Evolutionary conservation across 2,329 filamentous ascomycete genomes (phyloP), one percentile per base, ranked within the genome.

Genomic region (Phyllosticta paracitricarpa): DNA sequence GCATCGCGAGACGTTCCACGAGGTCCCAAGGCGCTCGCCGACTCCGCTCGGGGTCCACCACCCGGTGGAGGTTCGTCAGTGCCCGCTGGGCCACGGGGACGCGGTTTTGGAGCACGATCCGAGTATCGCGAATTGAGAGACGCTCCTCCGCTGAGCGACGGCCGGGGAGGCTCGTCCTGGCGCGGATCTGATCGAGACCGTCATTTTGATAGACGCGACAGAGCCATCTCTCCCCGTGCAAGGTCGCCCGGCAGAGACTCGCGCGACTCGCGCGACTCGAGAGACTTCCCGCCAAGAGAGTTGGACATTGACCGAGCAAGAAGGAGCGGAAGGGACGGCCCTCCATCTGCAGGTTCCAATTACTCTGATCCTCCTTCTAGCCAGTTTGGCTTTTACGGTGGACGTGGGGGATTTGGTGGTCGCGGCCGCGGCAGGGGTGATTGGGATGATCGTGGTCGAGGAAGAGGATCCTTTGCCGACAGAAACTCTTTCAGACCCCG

Each of bases 11-110:
- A 95, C 65, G 87, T 89, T 1, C 91, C 91, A 2, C 83, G 91
- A 61, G 91, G 89, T 0, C 91, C 91, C 10, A 91, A 92, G 73
- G 89, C 89, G 3, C 77, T 91, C 62, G 82, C 88, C 63, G 89
- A 93, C 83, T 30, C 82, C 17, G 70, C 75, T 56, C 73, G 77
- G 58, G 70, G 71, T n/a, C 71, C 73, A 51, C 68, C 71, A 57
- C 63, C 70, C 10, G 72, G 69, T 26, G 66, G 67, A 5, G 66
- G 69, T 4, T 65, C 70, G 48, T 66, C 69, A 28, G 65, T 70
- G 19, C 71, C 73, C 54, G 68, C 73, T 58, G 74, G 73, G 30
- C 87, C 85, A 14, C 82, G 89, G 62, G 87, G 87, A 53, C 81
- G 85, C 62, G 84, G 83, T 8, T 89, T 87, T 69, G 77, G 78